Base-by-base conservation (phyloP, 768 basidiomycete genomes). In the Suillus lakei region DNA sequence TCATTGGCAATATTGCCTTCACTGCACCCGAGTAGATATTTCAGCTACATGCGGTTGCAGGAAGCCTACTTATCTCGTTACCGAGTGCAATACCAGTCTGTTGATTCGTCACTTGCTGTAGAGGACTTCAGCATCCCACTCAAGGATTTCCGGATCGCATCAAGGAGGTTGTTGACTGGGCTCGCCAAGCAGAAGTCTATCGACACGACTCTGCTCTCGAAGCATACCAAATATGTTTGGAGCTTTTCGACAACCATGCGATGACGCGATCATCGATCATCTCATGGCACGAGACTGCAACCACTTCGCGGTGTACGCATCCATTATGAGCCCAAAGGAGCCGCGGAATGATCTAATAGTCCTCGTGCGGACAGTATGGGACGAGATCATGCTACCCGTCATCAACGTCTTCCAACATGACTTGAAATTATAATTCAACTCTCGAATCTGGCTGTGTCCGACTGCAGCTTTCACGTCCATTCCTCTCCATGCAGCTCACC, bases 331-430 rank as follows among this genome's bases (percentile, higher is more conserved):
- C n/a, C n/a, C n/a, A n/a, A n/a, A n/a, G n/a, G n/a, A n/a, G n/a
- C n/a, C n/a, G n/a, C n/a, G n/a, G n/a, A n/a, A n/a, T n/a, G n/a
- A n/a, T n/a, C n/a, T n/a, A n/a, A n/a, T n/a, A n/a, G n/a, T n/a
- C n/a, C 30, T 61, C 16, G 18, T 65, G 38, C 51, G 60, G 18
- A 21, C 23, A 5, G 8, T 65, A 5, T 65, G 64, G 64, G 51
- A 61, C 4, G 13, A 16, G 3, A 60, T 61, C 4, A 32, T 65
- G 7, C 39, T 18, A 4, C 64, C 60, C 44, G 34, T 65, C 34
- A 38, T 61, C 2, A 23, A 16, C 12, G 41, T 39, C 51, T 32
- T 65, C 43, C 16, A 60, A 30, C 10, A 32, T 32, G 32, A 38
- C n/a, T 6, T 30, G 7, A 7, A 18, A 26, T 7, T 55, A 54